Evolutionary conservation across 2,329 filamentous ascomycete species (phyloP), one percentile per base, ranked within the genome.

Genomic region (Cladobotryum protrusum): DNA sequence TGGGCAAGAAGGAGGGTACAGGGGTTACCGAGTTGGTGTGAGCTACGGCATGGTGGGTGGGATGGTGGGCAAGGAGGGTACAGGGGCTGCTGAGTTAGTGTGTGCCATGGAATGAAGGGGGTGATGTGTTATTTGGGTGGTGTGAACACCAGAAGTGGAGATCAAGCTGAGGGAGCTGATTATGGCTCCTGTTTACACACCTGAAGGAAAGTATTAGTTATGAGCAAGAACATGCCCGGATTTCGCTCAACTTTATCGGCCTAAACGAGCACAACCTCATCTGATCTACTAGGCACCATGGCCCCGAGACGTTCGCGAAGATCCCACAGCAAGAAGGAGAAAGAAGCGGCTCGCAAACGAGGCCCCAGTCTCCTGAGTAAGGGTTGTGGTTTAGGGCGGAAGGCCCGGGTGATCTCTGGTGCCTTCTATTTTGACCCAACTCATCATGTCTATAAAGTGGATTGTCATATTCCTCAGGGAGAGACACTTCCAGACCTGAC

Each of bases 341-440:
- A 43, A 20, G 40, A 43, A 24, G 40, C 40, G 17, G 40, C 40
- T 20, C 15, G 40, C 11, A 43, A 43, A 43, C 40, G 40, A 17
- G 40, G 40, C 40, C 40, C 40, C 9, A 43, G 40, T n/a, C 19
- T 43, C 12, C 40, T 43, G 9, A n/a, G 18, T 20, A 43, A 43
- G 40, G 15, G 40, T 14, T 19, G n/a, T 43, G 40, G 40, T 20
- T 24, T 43, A 20, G 40, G 40, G 4, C 40, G 40, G 17, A 43
- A 43, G n/a, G 40, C 40, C 19, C 14, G 17, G 19, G 40, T 43
- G 6, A 20, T 43, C 6, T 20, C 40, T 24, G 40, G 40, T 19
- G 40, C 40, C 7, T 43, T 43, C 40, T 43, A 43, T 17, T 43
- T 19, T 43, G 40, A 43, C 17, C 40, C 40, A 24, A 43, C 40